Evolutionary conservation across 2,329 filamentous ascomycete species (phyloP).

Genomic region (Colletotrichum tanaceti): DNA sequence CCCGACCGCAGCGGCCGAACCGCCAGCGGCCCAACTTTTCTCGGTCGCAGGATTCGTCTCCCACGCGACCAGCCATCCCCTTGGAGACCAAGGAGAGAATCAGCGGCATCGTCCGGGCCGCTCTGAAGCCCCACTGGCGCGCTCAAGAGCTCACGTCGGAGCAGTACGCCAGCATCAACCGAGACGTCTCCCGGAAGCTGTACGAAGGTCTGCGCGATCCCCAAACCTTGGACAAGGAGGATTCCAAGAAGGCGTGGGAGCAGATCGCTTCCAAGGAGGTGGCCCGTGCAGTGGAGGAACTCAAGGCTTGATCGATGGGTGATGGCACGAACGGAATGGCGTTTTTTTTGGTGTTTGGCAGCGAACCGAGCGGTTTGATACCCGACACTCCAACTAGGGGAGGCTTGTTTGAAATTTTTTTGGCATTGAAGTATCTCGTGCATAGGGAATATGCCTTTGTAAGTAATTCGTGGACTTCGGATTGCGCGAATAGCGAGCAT

Average conservation of each 20-base stretch:
- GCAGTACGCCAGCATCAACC: slow-evolving; percentile 92
- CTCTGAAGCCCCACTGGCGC: slow-evolving; percentile 85
- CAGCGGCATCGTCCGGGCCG: slow-evolving; percentile 85
- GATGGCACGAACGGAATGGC: slow-evolving; percentile 28
- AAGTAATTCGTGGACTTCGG: slow-evolving; percentile 11
- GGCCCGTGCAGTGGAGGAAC: slow-evolving; percentile 73
- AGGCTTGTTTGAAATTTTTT: slow-evolving; percentile 34
- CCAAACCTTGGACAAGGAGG: slow-evolving; percentile 71
- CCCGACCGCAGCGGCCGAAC: slow-evolving; percentile 61
- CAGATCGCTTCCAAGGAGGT: slow-evolving; percentile 83
- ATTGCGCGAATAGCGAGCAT: slow-evolving; percentile 18
- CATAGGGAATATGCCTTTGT: slow-evolving; percentile 23
- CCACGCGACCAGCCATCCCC: slow-evolving; percentile 73
- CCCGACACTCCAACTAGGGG: slow-evolving; percentile 38
- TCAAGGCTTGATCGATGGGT: slow-evolving; percentile 46
- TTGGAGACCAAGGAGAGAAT: slow-evolving; percentile 89
- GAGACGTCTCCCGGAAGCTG: slow-evolving; percentile 85
- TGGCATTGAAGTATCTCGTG: slow-evolving; percentile 14
- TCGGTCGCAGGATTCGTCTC: slow-evolving; percentile 74
- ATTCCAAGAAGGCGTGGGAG: slow-evolving; percentile 77
- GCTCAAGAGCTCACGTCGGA: slow-evolving; percentile 81
- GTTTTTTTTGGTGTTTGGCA: slow-evolving; percentile 40
- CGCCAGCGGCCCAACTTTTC: slow-evolving; percentile 52
- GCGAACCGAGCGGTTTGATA: slow-evolving; percentile 41
- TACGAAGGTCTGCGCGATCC: slow-evolving; percentile 76